Evolutionary conservation across 768 basidiomycete genomes (phyloP).

Genomic region (Pisolithus tinctorius): DNA sequence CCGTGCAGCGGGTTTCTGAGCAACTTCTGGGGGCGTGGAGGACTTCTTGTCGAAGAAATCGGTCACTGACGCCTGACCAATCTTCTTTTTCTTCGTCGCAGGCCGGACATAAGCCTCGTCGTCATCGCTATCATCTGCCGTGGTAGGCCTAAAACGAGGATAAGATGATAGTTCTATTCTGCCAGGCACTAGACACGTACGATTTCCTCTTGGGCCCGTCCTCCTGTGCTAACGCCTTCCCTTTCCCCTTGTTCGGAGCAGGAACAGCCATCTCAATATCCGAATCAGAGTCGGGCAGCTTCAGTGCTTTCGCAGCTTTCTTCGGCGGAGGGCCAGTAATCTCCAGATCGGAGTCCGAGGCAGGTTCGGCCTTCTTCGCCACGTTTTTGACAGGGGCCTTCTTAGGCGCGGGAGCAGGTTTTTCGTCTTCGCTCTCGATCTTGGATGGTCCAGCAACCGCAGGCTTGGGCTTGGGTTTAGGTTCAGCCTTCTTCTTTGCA

Average conservation of each 20-base stretch:
- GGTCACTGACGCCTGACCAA: conserved; percentile 37
- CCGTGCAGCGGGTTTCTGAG: conserved; percentile 36
- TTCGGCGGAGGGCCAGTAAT: conserved; percentile 20
- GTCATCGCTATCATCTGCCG: conserved; percentile 36
- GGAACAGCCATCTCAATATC: conserved; percentile 28
- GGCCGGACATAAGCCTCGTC: conserved; percentile 40
- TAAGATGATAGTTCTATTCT: conserved; percentile 9
- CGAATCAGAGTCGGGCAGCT: conserved; percentile 31
- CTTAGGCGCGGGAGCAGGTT: conserved; percentile 20
- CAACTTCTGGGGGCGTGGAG: conserved; percentile 25
- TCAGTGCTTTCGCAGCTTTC: conserved; percentile 15
- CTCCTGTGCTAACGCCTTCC: conserved; percentile 33
- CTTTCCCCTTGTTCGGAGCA: conserved; percentile 26
- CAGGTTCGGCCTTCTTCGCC: conserved; percentile 19
- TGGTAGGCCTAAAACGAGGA: conserved; percentile 22
- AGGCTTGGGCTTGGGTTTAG: conserved; percentile 17
- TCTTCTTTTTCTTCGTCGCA: conserved; percentile 47
- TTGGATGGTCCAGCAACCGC: conserved; percentile 36
- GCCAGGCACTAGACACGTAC: conserved; percentile 29
- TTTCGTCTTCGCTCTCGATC: conserved; percentile 38
- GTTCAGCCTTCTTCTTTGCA: conserved; percentile 32
- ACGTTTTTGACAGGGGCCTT: conserved; percentile 28
- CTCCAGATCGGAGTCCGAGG: conserved; percentile 36
- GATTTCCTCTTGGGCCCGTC: conserved; percentile 59
- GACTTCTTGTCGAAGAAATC: conserved; percentile 56